These are phyloP conservation scores for Naganishia sp. DNA, from an alignment of 1,284 basidiomycete genomes.

Conservation along the genomic window DNA sequence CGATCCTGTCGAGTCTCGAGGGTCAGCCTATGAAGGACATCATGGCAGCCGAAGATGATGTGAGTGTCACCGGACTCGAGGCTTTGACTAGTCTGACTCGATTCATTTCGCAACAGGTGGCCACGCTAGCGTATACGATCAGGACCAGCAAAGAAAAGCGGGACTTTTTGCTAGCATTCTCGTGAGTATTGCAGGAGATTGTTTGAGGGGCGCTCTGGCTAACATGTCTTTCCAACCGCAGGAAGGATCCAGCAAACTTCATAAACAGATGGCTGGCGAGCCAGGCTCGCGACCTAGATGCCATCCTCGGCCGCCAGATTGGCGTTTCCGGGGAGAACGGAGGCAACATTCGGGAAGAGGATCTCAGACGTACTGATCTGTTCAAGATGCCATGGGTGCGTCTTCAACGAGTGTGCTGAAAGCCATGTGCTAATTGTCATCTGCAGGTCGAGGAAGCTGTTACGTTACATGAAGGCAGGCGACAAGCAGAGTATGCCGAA, in stretches of 20 bases:
- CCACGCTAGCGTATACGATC: conserved; percentile 74
- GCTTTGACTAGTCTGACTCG: conserved; percentile 22
- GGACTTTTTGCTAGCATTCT: conserved; percentile 82
- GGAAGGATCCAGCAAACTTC: conserved; percentile 71
- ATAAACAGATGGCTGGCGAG: conserved; percentile 87
- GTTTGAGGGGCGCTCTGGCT: background rate
- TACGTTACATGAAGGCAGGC: conserved; percentile 47
- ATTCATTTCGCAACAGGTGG: conserved; percentile 59
- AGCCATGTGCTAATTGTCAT: background rate
- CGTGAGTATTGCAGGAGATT: conserved; percentile 47
- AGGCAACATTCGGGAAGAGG: conserved; percentile 72
- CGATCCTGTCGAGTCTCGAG: conserved; percentile 70
- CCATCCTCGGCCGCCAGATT: conserved; percentile 72
- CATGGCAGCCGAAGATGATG: conserved; percentile 81
- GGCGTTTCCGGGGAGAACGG: conserved; percentile 63
- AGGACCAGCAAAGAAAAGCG: conserved; percentile 82
- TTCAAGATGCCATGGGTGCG: conserved; percentile 81
- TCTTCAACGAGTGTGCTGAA: background rate
- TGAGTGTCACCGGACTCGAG: conserved; percentile 44
- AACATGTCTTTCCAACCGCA: conserved; percentile 35
- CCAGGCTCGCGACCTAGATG: conserved; percentile 86
- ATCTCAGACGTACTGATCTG: conserved; percentile 82
- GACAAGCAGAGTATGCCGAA: conserved; percentile 31
- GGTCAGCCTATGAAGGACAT: conserved; percentile 67
- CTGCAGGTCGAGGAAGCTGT: conserved; percentile 51